Percentiles rank a stretch among this genome's conserved stretches.
Evolutionary conservation across 306 rosid species (phyloP).

Genomic region (Mimosa pudica): DNA sequence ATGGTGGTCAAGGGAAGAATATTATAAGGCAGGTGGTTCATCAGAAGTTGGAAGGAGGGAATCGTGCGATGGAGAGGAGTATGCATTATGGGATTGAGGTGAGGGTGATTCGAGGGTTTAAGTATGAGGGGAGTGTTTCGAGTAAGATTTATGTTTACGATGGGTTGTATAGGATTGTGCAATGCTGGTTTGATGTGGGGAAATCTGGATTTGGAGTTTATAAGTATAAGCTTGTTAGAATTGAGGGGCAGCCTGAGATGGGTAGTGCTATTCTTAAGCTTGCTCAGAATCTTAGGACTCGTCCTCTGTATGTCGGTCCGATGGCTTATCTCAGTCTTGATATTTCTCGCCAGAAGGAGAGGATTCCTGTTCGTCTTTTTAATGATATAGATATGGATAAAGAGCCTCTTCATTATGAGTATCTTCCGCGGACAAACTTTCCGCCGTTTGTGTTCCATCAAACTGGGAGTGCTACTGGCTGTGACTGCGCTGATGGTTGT

Average conservation of each 20-base stretch:
- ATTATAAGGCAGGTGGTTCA: slow-evolving; percentile 61
- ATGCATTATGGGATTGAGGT: slow-evolving; percentile 95
- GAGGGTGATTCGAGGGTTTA: slow-evolving; percentile 82
- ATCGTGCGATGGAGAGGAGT: slow-evolving; percentile 91
- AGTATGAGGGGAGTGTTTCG: slow-evolving; percentile 50
- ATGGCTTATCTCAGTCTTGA: slow-evolving; percentile 65
- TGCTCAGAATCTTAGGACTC: slow-evolving; percentile 57
- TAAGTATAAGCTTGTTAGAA: slow-evolving; percentile 77
- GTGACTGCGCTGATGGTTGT: slow-evolving; percentile 65
- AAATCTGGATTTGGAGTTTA: slow-evolving; percentile 93
- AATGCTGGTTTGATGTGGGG: slow-evolving; percentile 92
- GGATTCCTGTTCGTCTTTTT: slow-evolving; percentile 55
- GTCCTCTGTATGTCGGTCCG: slow-evolving; percentile 57
- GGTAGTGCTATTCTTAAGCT: slow-evolving; percentile 69
- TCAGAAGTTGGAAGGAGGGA: slow-evolving; percentile 91
- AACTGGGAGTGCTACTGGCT: slow-evolving; percentile 61
- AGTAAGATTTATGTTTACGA: slow-evolving; percentile 86
- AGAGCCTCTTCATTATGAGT: slow-evolving; percentile 71
- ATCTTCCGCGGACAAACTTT: slow-evolving; percentile 62
- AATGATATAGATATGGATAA: slow-evolving; percentile 72
- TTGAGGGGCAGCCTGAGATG: slow-evolving; percentile 87
- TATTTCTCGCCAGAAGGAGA: slow-evolving; percentile 64
- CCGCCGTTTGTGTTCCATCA: slow-evolving; percentile 69
- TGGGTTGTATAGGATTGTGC: slow-evolving; percentile 77
- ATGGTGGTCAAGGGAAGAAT: slow-evolving; percentile 89